These are phyloP conservation scores for Aspergillus brunneoviolaceus DNA, from an alignment of 2,329 filamentous ascomycete genomes.

Conservation along the genomic window DNA sequence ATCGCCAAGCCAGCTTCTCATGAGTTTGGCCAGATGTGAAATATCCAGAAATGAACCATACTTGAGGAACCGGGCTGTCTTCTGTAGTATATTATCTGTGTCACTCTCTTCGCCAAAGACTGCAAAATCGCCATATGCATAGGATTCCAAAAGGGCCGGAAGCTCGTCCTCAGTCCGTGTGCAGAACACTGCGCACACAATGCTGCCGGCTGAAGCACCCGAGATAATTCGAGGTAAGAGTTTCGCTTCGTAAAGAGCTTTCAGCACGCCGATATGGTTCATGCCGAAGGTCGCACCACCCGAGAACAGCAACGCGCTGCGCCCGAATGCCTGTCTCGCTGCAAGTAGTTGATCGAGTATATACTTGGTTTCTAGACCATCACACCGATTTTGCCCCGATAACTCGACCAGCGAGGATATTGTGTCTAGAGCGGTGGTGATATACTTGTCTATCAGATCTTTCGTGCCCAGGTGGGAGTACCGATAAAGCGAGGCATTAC, in stretches of 20 bases:
- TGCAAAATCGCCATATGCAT: conserved; percentile 75
- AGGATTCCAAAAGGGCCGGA: conserved; percentile 64
- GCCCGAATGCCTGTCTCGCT: conserved; percentile 77
- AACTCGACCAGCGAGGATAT: conserved; percentile 69
- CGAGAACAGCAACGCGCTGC: conserved; percentile 77
- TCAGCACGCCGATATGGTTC: conserved; percentile 86
- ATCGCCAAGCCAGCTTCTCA: conserved; percentile 77
- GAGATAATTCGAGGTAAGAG: conserved; percentile 84
- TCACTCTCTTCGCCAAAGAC: conserved; percentile 70
- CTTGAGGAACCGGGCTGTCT: conserved; percentile 72
- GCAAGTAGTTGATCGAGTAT: conserved; percentile 69
- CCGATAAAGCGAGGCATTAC: conserved; percentile 75
- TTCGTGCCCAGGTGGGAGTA: conserved; percentile 87
- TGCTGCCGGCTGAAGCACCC: conserved; percentile 82
- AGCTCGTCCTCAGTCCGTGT: conserved; percentile 76
- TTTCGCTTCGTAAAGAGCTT: conserved; percentile 71
- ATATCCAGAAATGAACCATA: conserved; percentile 84
- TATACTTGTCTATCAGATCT: conserved; percentile 80
- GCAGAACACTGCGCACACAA: conserved; percentile 78
- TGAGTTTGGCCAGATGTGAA: conserved; percentile 73
- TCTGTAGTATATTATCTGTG: conserved; percentile 64
- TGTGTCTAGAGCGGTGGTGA: conserved; percentile 72
- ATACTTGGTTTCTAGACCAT: conserved; percentile 58
- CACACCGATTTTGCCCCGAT: conserved; percentile 51
- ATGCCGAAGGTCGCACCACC: conserved; percentile 89